Evolutionary conservation across 345 rosid genomes (phyloP).

Genomic region (Syzygium oleosum): DNA sequence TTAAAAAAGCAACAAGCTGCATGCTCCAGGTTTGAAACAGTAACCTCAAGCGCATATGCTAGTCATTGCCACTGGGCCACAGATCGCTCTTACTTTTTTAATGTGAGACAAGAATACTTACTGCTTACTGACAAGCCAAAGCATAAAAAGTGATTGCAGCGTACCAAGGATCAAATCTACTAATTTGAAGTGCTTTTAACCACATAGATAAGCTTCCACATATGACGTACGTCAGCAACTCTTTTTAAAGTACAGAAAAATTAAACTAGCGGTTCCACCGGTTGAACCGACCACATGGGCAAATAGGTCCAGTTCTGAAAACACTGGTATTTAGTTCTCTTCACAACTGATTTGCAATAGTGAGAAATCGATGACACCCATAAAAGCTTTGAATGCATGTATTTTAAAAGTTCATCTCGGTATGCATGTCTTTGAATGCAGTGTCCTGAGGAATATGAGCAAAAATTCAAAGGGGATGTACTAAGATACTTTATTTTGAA

Average conservation of each 20-base stretch:
- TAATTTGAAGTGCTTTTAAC: not conserved
- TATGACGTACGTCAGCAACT: not conserved
- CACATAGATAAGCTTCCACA: not conserved
- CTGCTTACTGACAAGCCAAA: not conserved
- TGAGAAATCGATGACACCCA: not conserved
- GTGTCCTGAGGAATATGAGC: not conserved
- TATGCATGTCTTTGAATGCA: not conserved
- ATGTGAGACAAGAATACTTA: not conserved
- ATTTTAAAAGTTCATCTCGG: too few relatives aligned
- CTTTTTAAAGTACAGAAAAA: not conserved
- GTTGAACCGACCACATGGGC: not conserved
- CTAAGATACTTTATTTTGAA: not conserved
- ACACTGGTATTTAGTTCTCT: not conserved
- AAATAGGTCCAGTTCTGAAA: not conserved
- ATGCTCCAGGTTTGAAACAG: not conserved
- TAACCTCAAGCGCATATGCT: not conserved
- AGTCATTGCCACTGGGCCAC: not conserved
- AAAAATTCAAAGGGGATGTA: not conserved
- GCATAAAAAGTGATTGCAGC: not conserved
- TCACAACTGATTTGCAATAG: not conserved
- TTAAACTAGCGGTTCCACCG: not conserved
- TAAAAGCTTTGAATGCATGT: not conserved
- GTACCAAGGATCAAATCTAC: not conserved
- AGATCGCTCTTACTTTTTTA: not conserved
- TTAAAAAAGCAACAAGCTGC: not conserved